A percentile compares a stretch with the other conserved stretches of the same genome.
These are phyloP conservation scores for Debaryomycetaceae sp. DNA, from an alignment of 1,139 yeast genomes.

Conservation along the genomic window DNA sequence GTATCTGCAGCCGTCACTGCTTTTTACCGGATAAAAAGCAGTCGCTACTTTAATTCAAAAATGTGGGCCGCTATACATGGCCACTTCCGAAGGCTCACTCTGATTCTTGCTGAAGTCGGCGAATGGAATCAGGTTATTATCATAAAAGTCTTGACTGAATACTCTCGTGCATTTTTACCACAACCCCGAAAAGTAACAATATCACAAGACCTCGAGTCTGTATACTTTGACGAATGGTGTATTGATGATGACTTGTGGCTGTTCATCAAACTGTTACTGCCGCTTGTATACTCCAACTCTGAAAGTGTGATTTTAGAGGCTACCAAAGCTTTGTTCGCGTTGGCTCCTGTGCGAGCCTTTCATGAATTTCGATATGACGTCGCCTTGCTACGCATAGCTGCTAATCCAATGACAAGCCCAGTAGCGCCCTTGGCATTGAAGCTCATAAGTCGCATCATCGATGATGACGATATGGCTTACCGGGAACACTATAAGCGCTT, in stretches of 20 bases:
- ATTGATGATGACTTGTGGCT: conserved; percentile 48
- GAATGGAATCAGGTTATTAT: conserved; percentile 64
- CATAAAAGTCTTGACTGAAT: conserved; percentile 56
- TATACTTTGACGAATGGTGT: conserved; percentile 20
- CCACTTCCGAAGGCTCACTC: conserved; percentile 52
- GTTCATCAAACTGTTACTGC: conserved; percentile 36
- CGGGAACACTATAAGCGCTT: conserved; percentile 40
- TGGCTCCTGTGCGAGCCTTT: conserved; percentile 44
- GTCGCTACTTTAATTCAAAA: conserved; percentile 17
- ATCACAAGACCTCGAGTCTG: conserved; percentile 9
- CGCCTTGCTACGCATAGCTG: conserved; percentile 34
- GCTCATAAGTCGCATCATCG: conserved; percentile 25
- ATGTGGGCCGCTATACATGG: conserved; percentile 62
- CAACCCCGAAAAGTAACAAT: conserved; percentile 31
- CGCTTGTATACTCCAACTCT: conserved; percentile 39
- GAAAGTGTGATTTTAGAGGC: conserved; percentile 57
- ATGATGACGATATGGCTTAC: conserved; percentile 34
- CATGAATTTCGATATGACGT: conserved; percentile 37
- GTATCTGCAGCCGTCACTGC: conserved; percentile 60
- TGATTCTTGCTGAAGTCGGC: conserved; percentile 46
- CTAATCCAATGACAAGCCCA: conserved; percentile 20
- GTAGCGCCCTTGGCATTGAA: conserved; percentile 29
- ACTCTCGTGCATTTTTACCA: conserved; percentile 50
- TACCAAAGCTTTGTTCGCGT: conserved; percentile 40
- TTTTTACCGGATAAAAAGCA: conserved; percentile 32